Base-by-base conservation (phyloP, 148 eudicot species). In the Vaccinium macrocarpon region DNA sequence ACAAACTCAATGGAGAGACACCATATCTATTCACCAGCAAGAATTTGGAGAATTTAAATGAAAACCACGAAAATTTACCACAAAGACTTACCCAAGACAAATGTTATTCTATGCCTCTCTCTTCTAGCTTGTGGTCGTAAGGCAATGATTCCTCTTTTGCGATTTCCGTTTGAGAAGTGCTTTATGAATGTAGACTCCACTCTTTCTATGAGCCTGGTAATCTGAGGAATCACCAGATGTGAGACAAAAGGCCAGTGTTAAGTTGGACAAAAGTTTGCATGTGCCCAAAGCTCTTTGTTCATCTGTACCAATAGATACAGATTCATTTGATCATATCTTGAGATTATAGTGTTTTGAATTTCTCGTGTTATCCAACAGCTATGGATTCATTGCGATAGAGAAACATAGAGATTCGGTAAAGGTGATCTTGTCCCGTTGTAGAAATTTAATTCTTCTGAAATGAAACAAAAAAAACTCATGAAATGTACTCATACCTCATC, bases 121-220 rank as follows among this genome's bases (percentile, higher is more conserved):
- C 84, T 93, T 89, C 84, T 92, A 76, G 79, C 85, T 53, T 56
- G 91, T 79, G 89, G 94, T 88, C 94, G 89, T 85, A 93, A 84
- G 27, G 88, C 81, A 82, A 90, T 92, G 95, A 95, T 95, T 80
- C 95, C 97, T 90, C 90, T 88, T 38, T 89, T 88, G 82, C 95
- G 91, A 84, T 95, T 91, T 23, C 90, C 89, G 79, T 91, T 89
- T 25, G 88, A 89, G 79, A 95, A 95, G 86, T 95, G 90, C 85
- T 94, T 94, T 80, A 92, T 87, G 79, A 92, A 91, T 27, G 90
- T 76, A 84, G 59, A 88, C 83, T 95, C 98, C 50, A 93, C 96
- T 53, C 90, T 83, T 12, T 91, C 89, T 88, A 95, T 79, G 64
- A 95, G 95, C 57, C 83, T 83, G 15, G 83, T 88, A 15, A 93